These are phyloP conservation scores for Sungouiozyma intestinalis DNA, from an alignment of 805 yeast species.

Conservation along the genomic window DNA sequence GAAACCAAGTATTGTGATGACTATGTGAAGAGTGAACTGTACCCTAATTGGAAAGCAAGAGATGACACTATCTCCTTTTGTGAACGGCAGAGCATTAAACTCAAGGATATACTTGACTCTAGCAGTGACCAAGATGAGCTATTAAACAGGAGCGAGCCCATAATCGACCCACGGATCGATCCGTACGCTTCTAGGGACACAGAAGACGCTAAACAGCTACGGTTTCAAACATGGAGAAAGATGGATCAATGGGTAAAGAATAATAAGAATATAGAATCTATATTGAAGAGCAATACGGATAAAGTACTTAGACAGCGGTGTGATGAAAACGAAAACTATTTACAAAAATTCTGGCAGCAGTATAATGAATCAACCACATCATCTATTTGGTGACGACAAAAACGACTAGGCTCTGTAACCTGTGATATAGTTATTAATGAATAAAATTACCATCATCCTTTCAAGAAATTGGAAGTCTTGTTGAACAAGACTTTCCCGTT, in stretches of 20 bases:
- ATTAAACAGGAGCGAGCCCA: slow-evolving; percentile 12
- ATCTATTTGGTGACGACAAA: not conserved
- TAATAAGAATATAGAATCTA: slow-evolving; percentile 33
- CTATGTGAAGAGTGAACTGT: slow-evolving; percentile 30
- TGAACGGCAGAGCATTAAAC: slow-evolving; percentile 21
- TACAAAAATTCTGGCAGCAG: slow-evolving; percentile 13
- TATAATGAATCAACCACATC: not conserved
- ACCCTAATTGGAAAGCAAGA: slow-evolving; percentile 40
- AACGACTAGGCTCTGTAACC: too few species aligned
- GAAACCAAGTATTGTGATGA: slow-evolving; percentile 26
- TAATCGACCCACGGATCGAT: slow-evolving; percentile 32
- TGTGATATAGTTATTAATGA: too few species aligned
- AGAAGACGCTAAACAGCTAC: slow-evolving; percentile 22
- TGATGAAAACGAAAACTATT: slow-evolving; percentile 21
- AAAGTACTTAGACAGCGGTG: slow-evolving; percentile 31
- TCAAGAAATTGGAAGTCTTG: not conserved
- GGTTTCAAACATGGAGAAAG: slow-evolving; percentile 21
- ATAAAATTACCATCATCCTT: too few species aligned
- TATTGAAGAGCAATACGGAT: slow-evolving; percentile 30
- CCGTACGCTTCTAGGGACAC: slow-evolving; percentile 41
- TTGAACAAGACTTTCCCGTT: not conserved
- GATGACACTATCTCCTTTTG: slow-evolving; percentile 34
- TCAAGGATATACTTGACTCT: slow-evolving; percentile 26
- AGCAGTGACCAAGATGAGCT: slow-evolving; percentile 7
- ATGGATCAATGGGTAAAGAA: slow-evolving; percentile 31